These are phyloP conservation scores for Cyberlindnera meyerae DNA, from an alignment of 805 yeast genomes.

Conservation along the genomic window DNA sequence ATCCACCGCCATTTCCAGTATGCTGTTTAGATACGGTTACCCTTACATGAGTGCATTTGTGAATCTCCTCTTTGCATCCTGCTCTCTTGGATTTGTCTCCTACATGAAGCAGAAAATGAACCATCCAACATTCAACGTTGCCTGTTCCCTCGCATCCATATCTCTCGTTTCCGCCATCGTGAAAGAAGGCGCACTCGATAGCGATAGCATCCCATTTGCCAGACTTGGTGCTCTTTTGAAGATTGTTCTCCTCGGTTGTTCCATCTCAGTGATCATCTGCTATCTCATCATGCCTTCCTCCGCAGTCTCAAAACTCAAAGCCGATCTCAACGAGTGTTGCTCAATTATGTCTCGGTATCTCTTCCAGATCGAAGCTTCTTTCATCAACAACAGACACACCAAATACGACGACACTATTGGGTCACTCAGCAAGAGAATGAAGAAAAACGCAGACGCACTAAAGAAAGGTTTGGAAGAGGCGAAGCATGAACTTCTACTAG, in stretches of 20 bases:
- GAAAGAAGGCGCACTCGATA: conserved; percentile 65
- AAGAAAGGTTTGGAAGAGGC: conserved; percentile 49
- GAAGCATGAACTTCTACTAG: conserved; percentile 49
- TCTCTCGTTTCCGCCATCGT: conserved; percentile 65
- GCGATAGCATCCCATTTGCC: conserved; percentile 50
- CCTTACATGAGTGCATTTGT: conserved; percentile 46
- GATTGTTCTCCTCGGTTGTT: conserved; percentile 58
- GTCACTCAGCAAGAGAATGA: conserved; percentile 34
- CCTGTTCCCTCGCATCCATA: conserved; percentile 73
- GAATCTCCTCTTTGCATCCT: conserved; percentile 48
- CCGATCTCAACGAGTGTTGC: conserved; percentile 45
- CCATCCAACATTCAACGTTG: conserved; percentile 71
- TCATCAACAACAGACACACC: conserved; percentile 38
- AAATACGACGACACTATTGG: conserved; percentile 31
- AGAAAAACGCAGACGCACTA: conserved; percentile 36
- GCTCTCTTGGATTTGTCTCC: conserved; percentile 62
- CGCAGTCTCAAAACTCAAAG: conserved; percentile 44
- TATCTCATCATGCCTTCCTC: conserved; percentile 59
- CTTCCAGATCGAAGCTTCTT: conserved; percentile 44
- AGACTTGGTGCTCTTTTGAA: conserved; percentile 49
- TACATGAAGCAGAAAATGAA: conserved; percentile 63
- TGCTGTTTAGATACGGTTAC: conserved; percentile 39
- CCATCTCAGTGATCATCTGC: conserved; percentile 55
- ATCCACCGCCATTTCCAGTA: conserved; percentile 48
- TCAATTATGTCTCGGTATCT: conserved; percentile 47